Evolutionary conservation across 2,329 filamentous ascomycete species (phyloP).

Genomic region (Colletotrichum tabaci): DNA sequence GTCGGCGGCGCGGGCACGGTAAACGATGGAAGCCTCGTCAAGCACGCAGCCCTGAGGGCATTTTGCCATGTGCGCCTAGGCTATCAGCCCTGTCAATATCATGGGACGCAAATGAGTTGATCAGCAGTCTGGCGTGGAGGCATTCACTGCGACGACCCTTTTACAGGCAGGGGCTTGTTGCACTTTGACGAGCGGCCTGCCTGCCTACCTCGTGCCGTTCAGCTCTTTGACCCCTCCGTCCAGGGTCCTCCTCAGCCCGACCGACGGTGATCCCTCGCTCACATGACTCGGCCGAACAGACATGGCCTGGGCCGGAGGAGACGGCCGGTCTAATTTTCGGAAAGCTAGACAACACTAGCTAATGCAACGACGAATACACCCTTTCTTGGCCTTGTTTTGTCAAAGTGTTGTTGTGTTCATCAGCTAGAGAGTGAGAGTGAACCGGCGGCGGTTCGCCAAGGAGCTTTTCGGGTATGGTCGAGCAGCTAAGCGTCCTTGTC

Average conservation of each 20-base stretch:
- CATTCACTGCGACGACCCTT: neutral
- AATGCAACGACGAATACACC: neutral
- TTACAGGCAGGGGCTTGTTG: constrained; percentile 12
- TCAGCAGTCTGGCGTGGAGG: constrained; percentile 1
- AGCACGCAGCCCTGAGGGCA: neutral
- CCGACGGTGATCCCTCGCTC: neutral
- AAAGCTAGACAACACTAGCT: neutral
- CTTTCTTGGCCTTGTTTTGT: neutral
- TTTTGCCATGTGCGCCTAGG: neutral
- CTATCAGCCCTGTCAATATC: neutral
- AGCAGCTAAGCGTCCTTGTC: neutral
- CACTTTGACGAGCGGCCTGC: constrained; percentile 12
- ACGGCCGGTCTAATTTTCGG: constrained; percentile 4
- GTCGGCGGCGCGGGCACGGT: neutral
- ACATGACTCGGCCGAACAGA: constrained; percentile 31
- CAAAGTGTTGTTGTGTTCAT: neutral
- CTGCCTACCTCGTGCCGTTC: constrained; percentile 9
- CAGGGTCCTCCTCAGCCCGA: neutral
- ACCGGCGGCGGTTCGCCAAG: constrained; percentile 1
- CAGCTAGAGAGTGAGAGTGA: constrained; percentile 13
- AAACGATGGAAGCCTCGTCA: constrained; percentile 15
- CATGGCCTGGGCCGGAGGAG: constrained; percentile 19
- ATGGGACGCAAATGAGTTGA: constrained; percentile 1
- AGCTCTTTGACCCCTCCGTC: neutral
- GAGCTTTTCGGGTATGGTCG: neutral